Conservation (phyloP, 108 stramenopile species). For the Cyclotella distinguenda region DNA sequence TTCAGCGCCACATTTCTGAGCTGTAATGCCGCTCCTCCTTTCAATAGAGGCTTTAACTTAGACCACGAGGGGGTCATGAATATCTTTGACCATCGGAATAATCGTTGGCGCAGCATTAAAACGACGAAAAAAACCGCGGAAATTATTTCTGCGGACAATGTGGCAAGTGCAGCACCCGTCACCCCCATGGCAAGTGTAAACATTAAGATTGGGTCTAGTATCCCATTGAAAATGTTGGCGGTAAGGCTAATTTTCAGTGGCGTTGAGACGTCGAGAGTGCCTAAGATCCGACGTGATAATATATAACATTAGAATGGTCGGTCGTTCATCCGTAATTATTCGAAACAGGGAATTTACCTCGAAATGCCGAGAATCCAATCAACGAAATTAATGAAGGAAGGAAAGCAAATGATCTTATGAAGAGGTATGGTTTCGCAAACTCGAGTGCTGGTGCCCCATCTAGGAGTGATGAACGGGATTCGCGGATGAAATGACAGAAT, state of each 20-base stretch:
- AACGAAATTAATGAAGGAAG: slow-evolving; percentile 78
- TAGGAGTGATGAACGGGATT: slow-evolving; percentile 8
- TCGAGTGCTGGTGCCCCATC: slow-evolving; percentile 74
- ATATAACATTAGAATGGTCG: too few relatives aligned
- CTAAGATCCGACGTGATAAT: too few relatives aligned
- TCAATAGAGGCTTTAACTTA: slow-evolving; percentile 62
- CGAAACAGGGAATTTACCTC: slow-evolving; percentile 19
- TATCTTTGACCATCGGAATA: slow-evolving; percentile 64
- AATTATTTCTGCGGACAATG: slow-evolving; percentile 70
- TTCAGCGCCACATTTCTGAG: slow-evolving; percentile 84
- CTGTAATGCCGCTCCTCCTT: slow-evolving; percentile 80
- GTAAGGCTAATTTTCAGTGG: slow-evolving; percentile 81
- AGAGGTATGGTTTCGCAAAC: slow-evolving; percentile 84
- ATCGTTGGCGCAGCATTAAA: slow-evolving; percentile 52
- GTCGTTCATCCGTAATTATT: not conserved
- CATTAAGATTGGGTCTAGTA: slow-evolving; percentile 85
- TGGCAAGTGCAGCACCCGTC: slow-evolving; percentile 85
- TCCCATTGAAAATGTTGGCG: slow-evolving; percentile 79
- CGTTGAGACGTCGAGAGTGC: slow-evolving; percentile 76
- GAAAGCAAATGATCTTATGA: slow-evolving; percentile 82
- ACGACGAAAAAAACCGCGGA: slow-evolving; percentile 63
- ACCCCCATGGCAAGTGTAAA: slow-evolving; percentile 82
- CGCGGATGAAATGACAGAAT: not conserved
- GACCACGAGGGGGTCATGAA: slow-evolving; percentile 62
- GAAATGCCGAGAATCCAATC: slow-evolving; percentile 58